phyloP scores from a whole-genome alignment of 2,329 filamentous ascomycete species.

The Fusarium stilboides region DNA sequence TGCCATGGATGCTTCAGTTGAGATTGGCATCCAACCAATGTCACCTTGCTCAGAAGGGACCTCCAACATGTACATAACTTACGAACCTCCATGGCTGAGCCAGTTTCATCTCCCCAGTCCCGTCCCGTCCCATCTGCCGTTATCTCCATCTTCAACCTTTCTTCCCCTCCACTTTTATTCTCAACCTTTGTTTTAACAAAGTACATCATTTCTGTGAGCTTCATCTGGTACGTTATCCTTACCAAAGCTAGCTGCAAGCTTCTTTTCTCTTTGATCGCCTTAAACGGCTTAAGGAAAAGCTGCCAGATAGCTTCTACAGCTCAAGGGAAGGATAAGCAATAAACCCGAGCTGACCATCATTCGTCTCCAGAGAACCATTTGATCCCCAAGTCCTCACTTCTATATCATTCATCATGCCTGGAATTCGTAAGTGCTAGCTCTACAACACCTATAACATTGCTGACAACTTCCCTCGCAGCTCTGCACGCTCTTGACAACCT shows the following conservation, averaged over 20 bases:
- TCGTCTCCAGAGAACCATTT: constrained; percentile 14
- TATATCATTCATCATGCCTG: constrained; percentile 61
- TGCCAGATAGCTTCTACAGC: constrained; percentile 4
- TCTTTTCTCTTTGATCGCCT: not conserved
- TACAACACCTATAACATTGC: not conserved
- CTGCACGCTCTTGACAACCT: constrained; percentile 67
- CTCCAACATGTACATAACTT: constrained; percentile 1
- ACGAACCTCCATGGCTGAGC: constrained; percentile 29
- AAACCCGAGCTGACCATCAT: constrained; percentile 30
- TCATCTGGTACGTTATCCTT: constrained; percentile 25
- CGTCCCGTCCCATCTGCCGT: constrained; percentile 1
- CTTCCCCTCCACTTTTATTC: constrained; percentile 5
- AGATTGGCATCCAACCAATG: constrained; percentile 35
- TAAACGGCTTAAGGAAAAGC: not conserved
- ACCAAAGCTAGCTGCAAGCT: not conserved
- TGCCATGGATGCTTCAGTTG: constrained; percentile 40
- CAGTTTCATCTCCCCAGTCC: constrained; percentile 34
- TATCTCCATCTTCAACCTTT: constrained; percentile 24
- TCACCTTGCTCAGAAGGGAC: constrained; percentile 13
- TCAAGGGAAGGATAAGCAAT: not conserved
- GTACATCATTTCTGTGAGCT: constrained; percentile 1
- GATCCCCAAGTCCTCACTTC: not conserved
- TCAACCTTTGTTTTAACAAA: constrained; percentile 7
- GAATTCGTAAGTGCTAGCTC: constrained; percentile 64
- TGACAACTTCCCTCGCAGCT: constrained; percentile 58